Conservation (phyloP, 2,329 filamentous ascomycete genomes). For the Neonectria hederae region DNA sequence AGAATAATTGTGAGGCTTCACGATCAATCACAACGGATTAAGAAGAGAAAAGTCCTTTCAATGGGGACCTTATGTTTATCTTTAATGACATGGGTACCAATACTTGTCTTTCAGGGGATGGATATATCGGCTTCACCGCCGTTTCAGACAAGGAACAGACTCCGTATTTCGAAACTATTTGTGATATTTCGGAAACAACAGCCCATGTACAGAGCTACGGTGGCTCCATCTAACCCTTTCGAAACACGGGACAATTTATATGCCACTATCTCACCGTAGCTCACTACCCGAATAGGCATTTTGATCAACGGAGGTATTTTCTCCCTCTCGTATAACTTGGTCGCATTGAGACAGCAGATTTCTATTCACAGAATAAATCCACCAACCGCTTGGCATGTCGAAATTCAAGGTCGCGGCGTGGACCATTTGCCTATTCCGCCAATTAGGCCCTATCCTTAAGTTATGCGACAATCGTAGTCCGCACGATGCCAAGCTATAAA, state of each 20-base stretch:
- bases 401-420: background rate
- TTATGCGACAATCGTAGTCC: background rate
- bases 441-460: background rate
- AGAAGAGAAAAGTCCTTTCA: no score
- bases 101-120: background rate
- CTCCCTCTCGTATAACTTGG: background rate
- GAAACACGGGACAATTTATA: background rate
- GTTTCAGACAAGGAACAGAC: background rate
- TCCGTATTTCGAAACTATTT: background rate
- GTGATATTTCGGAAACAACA: background rate
- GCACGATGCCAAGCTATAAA: background rate
- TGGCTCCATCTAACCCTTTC: background rate
- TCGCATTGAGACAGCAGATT: background rate
- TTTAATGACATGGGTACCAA: background rate
- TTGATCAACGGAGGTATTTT: background rate
- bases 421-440: background rate
- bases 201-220: background rate
- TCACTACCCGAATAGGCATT: background rate
- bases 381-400: background rate
- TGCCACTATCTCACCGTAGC: background rate
- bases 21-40: no score
- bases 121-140: background rate
- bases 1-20: no score
- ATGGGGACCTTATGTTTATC: background rate
- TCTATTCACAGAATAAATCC: background rate